phyloP scores from a whole-genome alignment of 495 filamentous ascomycete genomes.

The Chaetomium fimeti region DNA sequence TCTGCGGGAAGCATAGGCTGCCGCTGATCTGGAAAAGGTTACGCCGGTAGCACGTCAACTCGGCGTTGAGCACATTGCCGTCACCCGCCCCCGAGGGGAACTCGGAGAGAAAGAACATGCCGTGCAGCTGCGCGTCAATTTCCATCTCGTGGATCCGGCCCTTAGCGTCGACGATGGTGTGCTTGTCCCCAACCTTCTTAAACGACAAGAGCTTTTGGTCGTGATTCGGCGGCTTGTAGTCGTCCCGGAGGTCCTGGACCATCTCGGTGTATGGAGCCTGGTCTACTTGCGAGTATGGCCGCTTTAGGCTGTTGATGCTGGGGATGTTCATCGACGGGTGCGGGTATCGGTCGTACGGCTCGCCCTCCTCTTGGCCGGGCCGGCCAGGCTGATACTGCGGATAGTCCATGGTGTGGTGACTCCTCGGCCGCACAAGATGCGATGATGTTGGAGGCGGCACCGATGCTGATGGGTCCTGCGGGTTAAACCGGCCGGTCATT shows the following conservation, averaged over 20 bases:
- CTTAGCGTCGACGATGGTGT: conserved; percentile 55
- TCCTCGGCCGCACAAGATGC: conserved; percentile 47
- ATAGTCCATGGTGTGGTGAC: conserved; percentile 40
- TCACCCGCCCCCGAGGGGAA: conserved; percentile 68
- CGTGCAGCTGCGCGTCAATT: conserved; percentile 81
- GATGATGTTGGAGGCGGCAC: conserved; percentile 43
- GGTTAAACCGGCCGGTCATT: conserved; percentile 47
- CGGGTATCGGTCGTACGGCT: conserved; percentile 48
- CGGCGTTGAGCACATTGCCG: conserved; percentile 63
- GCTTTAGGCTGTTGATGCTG: conserved; percentile 55
- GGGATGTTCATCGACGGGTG: conserved; percentile 51
- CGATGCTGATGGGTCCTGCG: conserved; percentile 44
- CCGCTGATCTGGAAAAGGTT: conserved; percentile 93
- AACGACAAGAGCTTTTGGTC: conserved; percentile 59
- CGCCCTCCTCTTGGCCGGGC: conserved; percentile 48
- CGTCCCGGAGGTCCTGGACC: conserved; percentile 55
- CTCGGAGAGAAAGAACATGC: conserved; percentile 95
- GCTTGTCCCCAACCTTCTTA: conserved; percentile 52
- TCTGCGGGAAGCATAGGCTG: conserved; percentile 74
- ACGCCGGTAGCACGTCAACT: conserved; percentile 89
- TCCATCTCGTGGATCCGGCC: conserved; percentile 56
- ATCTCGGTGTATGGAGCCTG: conserved; percentile 52
- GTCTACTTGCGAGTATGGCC: conserved; percentile 47
- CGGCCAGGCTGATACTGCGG: conserved; percentile 46
- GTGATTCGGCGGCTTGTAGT: conserved; percentile 55